Evolutionary conservation across 2,329 filamentous ascomycete species (phyloP).

Genomic region (Xylaria sp.): DNA sequence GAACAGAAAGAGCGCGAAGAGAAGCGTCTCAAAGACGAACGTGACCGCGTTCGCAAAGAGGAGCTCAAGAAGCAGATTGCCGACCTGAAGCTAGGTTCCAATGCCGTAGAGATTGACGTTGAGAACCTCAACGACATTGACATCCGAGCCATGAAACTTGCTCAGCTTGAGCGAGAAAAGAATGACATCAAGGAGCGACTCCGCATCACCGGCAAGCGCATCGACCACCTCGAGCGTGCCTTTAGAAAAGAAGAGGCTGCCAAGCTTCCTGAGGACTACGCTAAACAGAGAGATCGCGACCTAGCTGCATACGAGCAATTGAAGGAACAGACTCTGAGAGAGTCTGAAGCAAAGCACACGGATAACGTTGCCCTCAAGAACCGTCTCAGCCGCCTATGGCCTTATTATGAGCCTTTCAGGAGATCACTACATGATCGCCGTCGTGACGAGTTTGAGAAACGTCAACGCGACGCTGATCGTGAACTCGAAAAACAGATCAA

Average conservation of each 20-base stretch:
- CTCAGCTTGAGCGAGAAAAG: conserved; percentile 97
- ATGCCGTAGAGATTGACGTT: conserved; percentile 78
- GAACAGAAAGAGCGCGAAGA: conserved; percentile 93
- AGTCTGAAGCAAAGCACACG: conserved; percentile 88
- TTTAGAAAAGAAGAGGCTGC: conserved; percentile 96
- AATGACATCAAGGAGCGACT: conserved; percentile 93
- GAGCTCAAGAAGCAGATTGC: conserved; percentile 93
- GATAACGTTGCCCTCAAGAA: conserved; percentile 94
- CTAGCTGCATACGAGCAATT: conserved; percentile 81
- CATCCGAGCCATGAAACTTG: conserved; percentile 93
- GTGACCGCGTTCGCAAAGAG: conserved; percentile 89
- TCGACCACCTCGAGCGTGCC: conserved; percentile 96
- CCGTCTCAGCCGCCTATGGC: conserved; percentile 85
- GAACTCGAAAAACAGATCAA: conserved; percentile 94
- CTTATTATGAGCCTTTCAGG: conserved; percentile 86
- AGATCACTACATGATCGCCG: conserved; percentile 85
- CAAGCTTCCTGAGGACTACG: conserved; percentile 88
- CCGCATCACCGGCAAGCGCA: conserved; percentile 90
- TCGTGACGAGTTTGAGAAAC: conserved; percentile 95
- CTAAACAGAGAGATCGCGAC: conserved; percentile 82
- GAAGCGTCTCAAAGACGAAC: conserved; percentile 85
- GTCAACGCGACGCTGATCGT: conserved; percentile 88
- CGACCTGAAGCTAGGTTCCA: conserved; percentile 89
- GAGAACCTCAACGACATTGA: conserved; percentile 88
- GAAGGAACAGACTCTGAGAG: conserved; percentile 81